These are phyloP conservation scores for Pleurotus tuber-regium DNA, from an alignment of 768 basidiomycete genomes.

Conservation along the genomic window DNA sequence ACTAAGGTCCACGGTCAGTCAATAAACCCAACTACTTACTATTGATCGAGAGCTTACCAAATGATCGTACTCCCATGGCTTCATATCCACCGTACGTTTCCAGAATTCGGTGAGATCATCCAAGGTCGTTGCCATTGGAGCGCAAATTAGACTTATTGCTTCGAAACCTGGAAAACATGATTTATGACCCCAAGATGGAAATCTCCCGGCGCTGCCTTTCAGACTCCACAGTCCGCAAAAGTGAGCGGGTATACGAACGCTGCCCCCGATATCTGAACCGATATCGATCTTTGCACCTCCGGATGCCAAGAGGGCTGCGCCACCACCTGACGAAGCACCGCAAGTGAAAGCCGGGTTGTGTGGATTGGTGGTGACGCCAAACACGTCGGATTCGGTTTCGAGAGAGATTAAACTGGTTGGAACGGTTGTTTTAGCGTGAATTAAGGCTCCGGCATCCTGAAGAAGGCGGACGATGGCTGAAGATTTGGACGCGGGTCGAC, in stretches of 20 bases:
- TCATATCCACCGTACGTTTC: conserved; percentile 56
- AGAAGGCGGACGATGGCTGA: conserved; percentile 56
- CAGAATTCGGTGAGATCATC: conserved; percentile 65
- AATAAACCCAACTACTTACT: conserved; percentile 16
- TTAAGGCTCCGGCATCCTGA: conserved; percentile 60
- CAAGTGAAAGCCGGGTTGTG: conserved; percentile 48
- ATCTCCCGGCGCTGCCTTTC: conserved; percentile 57
- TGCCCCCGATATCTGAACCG: conserved; percentile 73
- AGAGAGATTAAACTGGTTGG: conserved; percentile 55
- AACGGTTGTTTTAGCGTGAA: conserved; percentile 62
- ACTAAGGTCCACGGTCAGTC: conserved; percentile 34
- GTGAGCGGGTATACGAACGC: conserved; percentile 69
- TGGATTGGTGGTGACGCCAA: conserved; percentile 62
- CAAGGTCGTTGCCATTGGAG: conserved; percentile 63
- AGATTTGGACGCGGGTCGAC: conserved; percentile 42
- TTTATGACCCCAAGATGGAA: conserved; percentile 48
- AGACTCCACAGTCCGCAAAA: conserved; percentile 70
- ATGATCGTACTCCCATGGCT: conserved; percentile 69
- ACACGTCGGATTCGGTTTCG: conserved; percentile 59
- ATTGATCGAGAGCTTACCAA: conserved; percentile 32
- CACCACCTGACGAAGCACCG: conserved; percentile 72
- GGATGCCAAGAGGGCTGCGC: conserved; percentile 62
- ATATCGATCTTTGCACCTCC: conserved; percentile 67
- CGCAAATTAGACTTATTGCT: conserved; percentile 47
- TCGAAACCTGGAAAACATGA: conserved; percentile 55